Evolutionary conservation across 2,329 filamentous ascomycete species (phyloP), one percentile per base, ranked within the genome.

Genomic region (Nannizziopsis arthrosporioides): DNA sequence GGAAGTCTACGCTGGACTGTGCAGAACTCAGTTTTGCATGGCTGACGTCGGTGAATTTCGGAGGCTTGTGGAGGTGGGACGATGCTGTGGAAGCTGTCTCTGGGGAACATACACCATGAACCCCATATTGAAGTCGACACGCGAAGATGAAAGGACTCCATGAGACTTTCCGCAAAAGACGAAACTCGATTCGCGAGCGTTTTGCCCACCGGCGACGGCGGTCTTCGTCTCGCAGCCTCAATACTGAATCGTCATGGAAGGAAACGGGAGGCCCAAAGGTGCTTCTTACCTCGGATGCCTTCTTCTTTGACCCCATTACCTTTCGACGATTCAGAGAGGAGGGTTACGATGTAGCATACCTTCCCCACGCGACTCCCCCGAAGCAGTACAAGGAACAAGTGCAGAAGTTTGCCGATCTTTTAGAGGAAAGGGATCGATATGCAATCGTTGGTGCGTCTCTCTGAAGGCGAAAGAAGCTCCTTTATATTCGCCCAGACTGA

Each of bases 211-310:
- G 22, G 5, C 30, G 31, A 9, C 46, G 15, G 14, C 46, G 46
- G 14, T 44, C 40, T 11, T 37, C 45, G 8, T 43, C 40, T 32
- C 38, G 14, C 3, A 34, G 46, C 14, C 19, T 15, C 19, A 22
- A 48, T 15, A 38, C 41, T 4, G 42, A 49, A 31, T 27, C 42
- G 18, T 36, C 89, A 37, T 80, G 82, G 12, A 89, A 96, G 59
- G 85, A 94, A 62, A 67, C 68, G 1, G 93, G 95, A 58, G 84
- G 89, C 0, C 72, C 82, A 12, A 76, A 78, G 37, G 73, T 54
- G 5, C 50, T 55, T 15, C 34, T 55, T 35, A 52, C 52, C 5
- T 50, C 48, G 5, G 49, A 51, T 31, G 44, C 42, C 3, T 8
- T 36, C 1, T 40, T 48, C 10, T 50, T 54, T 27, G 51, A 55